Base-by-base conservation (phyloP, 495 filamentous ascomycete genomes). In the Tirmania nivea region DNA sequence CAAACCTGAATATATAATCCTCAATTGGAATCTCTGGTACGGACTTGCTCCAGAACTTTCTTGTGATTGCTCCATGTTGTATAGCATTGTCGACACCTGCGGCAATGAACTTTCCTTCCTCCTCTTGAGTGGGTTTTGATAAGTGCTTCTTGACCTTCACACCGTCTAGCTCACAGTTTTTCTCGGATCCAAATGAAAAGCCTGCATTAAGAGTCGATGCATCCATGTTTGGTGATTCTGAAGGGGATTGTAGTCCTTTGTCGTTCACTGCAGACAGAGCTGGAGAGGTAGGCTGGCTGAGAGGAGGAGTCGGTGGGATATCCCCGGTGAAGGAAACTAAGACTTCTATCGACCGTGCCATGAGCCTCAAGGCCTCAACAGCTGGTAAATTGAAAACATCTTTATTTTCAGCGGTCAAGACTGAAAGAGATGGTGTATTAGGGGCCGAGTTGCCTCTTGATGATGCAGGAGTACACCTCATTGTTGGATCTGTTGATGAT, bases 1-100 rank as follows among this genome's bases (percentile, higher is more conserved):
- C 61, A 42, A 54, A 64, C 48, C 90, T 83, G 56, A 78, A 67
- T 17, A 95, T 73, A 65, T 97, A 97, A 49, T 92, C 82, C 59
- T 81, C 78, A 48, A 96, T 69, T 10, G 80, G 70, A 52, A 96
- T 85, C 2, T 78, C 75, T 10, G 90, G 90, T 1, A 83, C 77
- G 36, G 78, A 75, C 62, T 90, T 93, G 20, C 84, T 89, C 66
- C 88, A 88, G 68, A 97, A 97, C 55, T 90, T 86, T 34, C 85
- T 78, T 10, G 83, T 82, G 51, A 96, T 80, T 53, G 86, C 80
- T 53, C 75, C 76, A 58, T 85, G 79, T 65, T 94, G 86, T 19
- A 78, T 65, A 52, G 74, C 72, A 37, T 78, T 67, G 2, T 76
- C 77, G 55, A 77, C 76, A 55, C 79, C 70, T 17, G 77, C 73